A percentile compares a stretch with the other conserved stretches of the same genome.
phyloP scores from a whole-genome alignment of 1,284 basidiomycete species.

The Pseudozyma tsukubaensis region DNA sequence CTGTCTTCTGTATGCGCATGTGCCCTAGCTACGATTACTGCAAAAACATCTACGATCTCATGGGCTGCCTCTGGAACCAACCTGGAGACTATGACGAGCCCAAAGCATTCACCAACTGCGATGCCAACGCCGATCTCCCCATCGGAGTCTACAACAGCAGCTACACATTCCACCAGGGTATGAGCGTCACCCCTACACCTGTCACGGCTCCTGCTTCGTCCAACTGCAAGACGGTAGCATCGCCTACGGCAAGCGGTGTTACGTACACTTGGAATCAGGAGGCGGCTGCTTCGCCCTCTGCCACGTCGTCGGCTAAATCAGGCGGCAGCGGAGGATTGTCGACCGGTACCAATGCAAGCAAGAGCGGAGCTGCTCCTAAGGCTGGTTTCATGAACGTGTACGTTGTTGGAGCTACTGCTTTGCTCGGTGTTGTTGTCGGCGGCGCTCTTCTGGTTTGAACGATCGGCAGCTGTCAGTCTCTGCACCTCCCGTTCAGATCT shows the following conservation, averaged over 20 bases:
- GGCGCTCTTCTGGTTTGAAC: constrained; percentile 18
- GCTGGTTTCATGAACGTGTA: constrained; percentile 12
- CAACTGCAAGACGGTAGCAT: constrained; percentile 45
- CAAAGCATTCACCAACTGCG: constrained; percentile 58
- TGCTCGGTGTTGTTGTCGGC: constrained; percentile 21
- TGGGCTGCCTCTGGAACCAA: constrained; percentile 55
- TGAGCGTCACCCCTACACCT: constrained; percentile 46
- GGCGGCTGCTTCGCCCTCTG: constrained; percentile 19
- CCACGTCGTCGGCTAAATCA: constrained; percentile 3
- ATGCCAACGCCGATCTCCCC: constrained; percentile 55
- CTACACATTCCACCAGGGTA: constrained; percentile 62
- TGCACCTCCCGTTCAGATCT: too few relatives aligned
- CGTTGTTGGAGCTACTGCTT: constrained; percentile 16
- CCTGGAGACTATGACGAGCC: constrained; percentile 56
- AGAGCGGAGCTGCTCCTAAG: constrained; percentile 26
- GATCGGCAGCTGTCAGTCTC: neutral
- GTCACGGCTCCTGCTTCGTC: constrained; percentile 57
- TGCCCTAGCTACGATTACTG: constrained; percentile 60
- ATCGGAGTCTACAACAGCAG: constrained; percentile 56
- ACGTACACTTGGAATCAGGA: constrained; percentile 60
- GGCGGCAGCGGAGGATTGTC: constrained; percentile 1
- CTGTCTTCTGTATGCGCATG: constrained; percentile 57
- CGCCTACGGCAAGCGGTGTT: constrained; percentile 55
- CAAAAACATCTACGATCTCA: constrained; percentile 59
- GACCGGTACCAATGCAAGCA: constrained; percentile 6